phyloP scores from a whole-genome alignment of 2,329 filamentous ascomycete species.

The Zymoseptoria passerinii region DNA sequence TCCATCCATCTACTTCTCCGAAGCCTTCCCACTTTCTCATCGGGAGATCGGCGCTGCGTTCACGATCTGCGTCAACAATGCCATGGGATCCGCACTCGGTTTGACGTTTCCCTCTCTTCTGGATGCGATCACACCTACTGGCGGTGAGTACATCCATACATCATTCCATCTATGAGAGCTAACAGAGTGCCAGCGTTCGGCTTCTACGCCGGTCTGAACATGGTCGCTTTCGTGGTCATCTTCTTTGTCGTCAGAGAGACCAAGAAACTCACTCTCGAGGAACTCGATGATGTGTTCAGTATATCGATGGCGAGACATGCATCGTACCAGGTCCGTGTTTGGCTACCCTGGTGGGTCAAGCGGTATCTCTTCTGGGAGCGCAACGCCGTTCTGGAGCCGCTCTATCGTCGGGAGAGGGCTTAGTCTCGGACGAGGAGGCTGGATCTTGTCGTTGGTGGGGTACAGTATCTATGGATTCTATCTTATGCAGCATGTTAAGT shows the following conservation, averaged over 20 bases:
- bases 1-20: conserved; percentile 27
- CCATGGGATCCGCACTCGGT: conserved; percentile 43
- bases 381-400: neutral
- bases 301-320: conserved; percentile 6
- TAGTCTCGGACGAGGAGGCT: neutral
- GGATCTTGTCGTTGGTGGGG: neutral
- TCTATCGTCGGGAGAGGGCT: conserved; percentile 2
- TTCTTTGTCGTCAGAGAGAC: conserved; percentile 48
- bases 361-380: conserved; percentile 6
- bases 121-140: conserved; percentile 40
- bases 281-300: conserved; percentile 41
- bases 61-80: conserved; percentile 27
- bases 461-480: neutral
- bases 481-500: neutral
- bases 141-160: conserved; percentile 28
- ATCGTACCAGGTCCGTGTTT: conserved; percentile 1
- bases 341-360: conserved; percentile 6
- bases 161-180: neutral
- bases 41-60: conserved; percentile 25
- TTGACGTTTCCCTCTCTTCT: conserved; percentile 44
- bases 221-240: conserved; percentile 54
- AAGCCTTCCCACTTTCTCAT: conserved; percentile 29
- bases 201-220: conserved; percentile 52
- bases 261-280: conserved; percentile 39
- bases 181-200: conserved; percentile 36